These are phyloP conservation scores for Emmonsiellopsis sp. DNA, from an alignment of 2,329 filamentous ascomycete genomes.

Conservation along the genomic window DNA sequence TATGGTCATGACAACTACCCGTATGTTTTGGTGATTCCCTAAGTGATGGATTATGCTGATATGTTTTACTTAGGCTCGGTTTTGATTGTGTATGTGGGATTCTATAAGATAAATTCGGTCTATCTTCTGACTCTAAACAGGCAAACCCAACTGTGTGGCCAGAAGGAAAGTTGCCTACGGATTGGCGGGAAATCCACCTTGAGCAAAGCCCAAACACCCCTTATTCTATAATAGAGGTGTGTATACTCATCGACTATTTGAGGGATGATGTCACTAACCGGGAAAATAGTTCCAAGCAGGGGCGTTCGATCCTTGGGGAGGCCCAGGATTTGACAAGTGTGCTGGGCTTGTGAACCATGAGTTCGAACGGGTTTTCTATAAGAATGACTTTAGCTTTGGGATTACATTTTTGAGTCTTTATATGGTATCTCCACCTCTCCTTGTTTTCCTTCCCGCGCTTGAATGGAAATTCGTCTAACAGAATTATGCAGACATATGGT, in stretches of 20 bases:
- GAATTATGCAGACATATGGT: slow-evolving; percentile 48
- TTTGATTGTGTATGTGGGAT: slow-evolving; percentile 28
- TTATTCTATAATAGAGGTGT: slow-evolving; percentile 52
- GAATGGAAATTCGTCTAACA: not conserved
- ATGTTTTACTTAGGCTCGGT: slow-evolving; percentile 21
- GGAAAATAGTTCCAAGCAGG: slow-evolving; percentile 56
- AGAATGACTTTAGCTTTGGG: slow-evolving; percentile 60
- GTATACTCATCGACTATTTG: slow-evolving; percentile 4
- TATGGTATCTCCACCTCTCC: slow-evolving; percentile 42
- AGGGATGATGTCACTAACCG: not conserved
- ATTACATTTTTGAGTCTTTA: slow-evolving; percentile 64
- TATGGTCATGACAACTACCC: slow-evolving; percentile 61
- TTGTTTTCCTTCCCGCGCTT: too few species aligned
- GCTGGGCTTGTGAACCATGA: slow-evolving; percentile 59
- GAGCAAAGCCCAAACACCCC: slow-evolving; percentile 57
- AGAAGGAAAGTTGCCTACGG: slow-evolving; percentile 45
- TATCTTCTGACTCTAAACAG: slow-evolving; percentile 1
- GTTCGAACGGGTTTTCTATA: slow-evolving; percentile 70
- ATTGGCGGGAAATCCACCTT: slow-evolving; percentile 47
- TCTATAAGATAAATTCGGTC: too few species aligned
- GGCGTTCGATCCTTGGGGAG: slow-evolving; percentile 67
- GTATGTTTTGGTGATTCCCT: slow-evolving; percentile 14
- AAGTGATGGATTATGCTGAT: not conserved
- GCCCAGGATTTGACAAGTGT: slow-evolving; percentile 60
- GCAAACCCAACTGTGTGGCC: slow-evolving; percentile 56